phyloP scores from a whole-genome alignment of 176 grass and related monocot genomes.

The Luzula sylvatica region DNA sequence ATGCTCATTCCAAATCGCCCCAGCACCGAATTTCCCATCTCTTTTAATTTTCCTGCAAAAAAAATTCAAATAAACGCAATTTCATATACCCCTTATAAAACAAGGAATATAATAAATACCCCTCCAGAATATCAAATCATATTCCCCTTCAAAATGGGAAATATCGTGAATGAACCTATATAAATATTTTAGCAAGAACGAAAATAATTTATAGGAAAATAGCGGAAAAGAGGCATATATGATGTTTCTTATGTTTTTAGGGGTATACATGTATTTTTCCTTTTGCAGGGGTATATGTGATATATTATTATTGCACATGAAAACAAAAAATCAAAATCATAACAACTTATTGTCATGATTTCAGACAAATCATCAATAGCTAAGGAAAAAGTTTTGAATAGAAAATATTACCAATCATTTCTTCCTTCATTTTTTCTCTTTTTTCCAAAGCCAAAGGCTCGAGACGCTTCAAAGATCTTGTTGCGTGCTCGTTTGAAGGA shows the following conservation, averaged over 20 bases:
- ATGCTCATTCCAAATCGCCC: conserved; percentile 65
- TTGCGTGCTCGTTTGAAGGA: conserved; percentile 83
- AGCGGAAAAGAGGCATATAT: too few relatives aligned
- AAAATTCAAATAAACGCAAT: not conserved
- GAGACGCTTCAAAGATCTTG: conserved; percentile 44
- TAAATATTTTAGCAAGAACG: too few relatives aligned
- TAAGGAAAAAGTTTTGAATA: not conserved
- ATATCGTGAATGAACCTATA: too few relatives aligned
- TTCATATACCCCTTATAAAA: not conserved
- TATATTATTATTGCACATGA: not conserved
- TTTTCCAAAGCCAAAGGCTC: conserved; percentile 87
- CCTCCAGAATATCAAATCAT: too few relatives aligned
- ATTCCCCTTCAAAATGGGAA: too few relatives aligned
- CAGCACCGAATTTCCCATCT: conserved; percentile 66
- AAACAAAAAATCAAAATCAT: not conserved
- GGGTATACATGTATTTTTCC: too few relatives aligned
- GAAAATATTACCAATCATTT: conserved; percentile 60
- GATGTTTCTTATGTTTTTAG: too few relatives aligned
- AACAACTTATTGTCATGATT: not conserved
- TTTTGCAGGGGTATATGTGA: not conserved
- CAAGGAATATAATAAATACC: not conserved
- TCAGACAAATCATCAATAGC: not conserved
- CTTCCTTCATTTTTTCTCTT: conserved; percentile 96
- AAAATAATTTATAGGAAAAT: too few relatives aligned
- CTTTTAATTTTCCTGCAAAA: conserved; percentile 66